These are phyloP conservation scores for Aspergillus puulaauensis DNA, from an alignment of 2,329 filamentous ascomycete genomes.

Conservation along the genomic window DNA sequence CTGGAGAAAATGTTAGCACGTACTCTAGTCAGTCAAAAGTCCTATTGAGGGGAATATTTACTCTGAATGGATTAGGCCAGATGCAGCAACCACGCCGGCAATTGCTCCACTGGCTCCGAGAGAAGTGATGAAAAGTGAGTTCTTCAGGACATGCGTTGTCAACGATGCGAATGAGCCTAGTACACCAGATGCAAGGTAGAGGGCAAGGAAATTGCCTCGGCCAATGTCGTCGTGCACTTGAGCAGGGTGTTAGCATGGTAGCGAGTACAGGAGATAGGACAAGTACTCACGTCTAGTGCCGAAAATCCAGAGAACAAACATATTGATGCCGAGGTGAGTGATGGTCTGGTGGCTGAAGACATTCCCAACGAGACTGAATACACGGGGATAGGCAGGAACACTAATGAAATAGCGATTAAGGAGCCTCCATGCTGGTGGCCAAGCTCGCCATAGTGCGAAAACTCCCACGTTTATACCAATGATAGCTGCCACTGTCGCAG, in stretches of 20 bases:
- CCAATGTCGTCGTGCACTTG: conserved; percentile 56
- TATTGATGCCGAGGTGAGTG: conserved; percentile 54
- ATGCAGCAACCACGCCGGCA: conserved; percentile 50
- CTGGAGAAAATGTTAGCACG: conserved; percentile 21
- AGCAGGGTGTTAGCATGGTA: neutral
- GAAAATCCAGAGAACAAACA: conserved; percentile 55
- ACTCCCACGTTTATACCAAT: conserved; percentile 51
- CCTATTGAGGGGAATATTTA: conserved; percentile 24
- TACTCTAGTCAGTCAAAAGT: neutral
- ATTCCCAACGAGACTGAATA: conserved; percentile 53
- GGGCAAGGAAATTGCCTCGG: conserved; percentile 54
- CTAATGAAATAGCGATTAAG: conserved; percentile 59
- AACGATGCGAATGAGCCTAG: conserved; percentile 50
- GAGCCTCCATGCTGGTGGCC: conserved; percentile 53
- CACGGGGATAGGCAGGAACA: conserved; percentile 53
- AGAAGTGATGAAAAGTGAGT: conserved; percentile 46
- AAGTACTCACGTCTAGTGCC: conserved; percentile 48
- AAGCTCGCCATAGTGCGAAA: conserved; percentile 52
- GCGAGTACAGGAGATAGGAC: neutral
- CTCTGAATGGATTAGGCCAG: conserved; percentile 49
- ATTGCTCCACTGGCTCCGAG: conserved; percentile 54
- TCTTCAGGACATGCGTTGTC: conserved; percentile 42
- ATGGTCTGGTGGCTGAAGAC: conserved; percentile 58
- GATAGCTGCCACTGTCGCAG: conserved; percentile 52
- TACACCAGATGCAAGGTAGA: conserved; percentile 51